phyloP scores from a whole-genome alignment of 208 protist genomes.

The Trypanosoma caninum region DNA sequence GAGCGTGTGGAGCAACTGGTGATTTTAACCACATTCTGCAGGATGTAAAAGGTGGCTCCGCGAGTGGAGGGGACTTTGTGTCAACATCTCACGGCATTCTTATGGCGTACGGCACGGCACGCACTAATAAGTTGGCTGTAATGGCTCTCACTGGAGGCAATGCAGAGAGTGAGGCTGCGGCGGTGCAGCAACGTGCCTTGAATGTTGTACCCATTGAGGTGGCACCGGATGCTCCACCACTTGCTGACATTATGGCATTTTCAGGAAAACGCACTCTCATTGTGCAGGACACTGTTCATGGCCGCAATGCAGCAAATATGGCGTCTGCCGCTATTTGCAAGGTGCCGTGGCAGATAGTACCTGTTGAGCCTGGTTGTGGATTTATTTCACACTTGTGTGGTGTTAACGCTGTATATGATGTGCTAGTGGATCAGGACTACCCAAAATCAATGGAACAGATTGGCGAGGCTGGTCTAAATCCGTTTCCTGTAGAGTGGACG shows the following conservation, averaged over 20 bases:
- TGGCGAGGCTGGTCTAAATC: constrained; percentile 80
- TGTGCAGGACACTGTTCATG: constrained; percentile 53
- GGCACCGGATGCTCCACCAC: constrained; percentile 61
- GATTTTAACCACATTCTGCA: constrained; percentile 80
- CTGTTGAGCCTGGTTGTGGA: constrained; percentile 64
- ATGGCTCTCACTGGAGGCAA: constrained; percentile 43
- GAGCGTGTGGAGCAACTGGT: constrained; percentile 63
- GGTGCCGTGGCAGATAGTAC: constrained; percentile 67
- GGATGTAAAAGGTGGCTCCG: constrained; percentile 58
- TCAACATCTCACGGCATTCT: constrained; percentile 70
- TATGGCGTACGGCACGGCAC: constrained; percentile 67
- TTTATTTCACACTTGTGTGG: constrained; percentile 77
- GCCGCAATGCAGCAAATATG: constrained; percentile 46
- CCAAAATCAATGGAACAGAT: constrained; percentile 75
- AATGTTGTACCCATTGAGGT: constrained; percentile 70
- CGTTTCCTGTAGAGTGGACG: constrained; percentile 86
- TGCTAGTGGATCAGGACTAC: constrained; percentile 88
- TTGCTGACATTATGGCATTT: constrained; percentile 77
- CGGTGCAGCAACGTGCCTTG: constrained; percentile 39
- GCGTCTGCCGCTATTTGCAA: constrained; percentile 41
- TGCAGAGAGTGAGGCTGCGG: constrained; percentile 33
- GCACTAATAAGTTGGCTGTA: constrained; percentile 70
- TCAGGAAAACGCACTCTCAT: constrained; percentile 69
- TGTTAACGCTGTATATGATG: constrained; percentile 76
- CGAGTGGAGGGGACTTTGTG: constrained; percentile 73